phyloP scores from a whole-genome alignment of 73 alveolate species.

The Stentor coeruleus region DNA sequence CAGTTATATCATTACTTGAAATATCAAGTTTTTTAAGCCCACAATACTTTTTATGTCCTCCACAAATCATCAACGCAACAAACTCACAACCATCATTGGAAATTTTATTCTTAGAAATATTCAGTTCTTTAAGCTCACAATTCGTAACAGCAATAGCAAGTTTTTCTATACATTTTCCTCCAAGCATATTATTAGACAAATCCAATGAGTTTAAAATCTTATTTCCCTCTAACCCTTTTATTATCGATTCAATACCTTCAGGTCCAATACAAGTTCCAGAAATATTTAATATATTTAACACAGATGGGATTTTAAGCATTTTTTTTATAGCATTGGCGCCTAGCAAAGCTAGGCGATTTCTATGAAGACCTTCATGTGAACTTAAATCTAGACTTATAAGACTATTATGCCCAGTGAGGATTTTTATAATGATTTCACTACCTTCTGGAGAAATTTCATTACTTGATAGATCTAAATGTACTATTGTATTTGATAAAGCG shows the following conservation, averaged over 20 bases:
- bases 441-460: constrained; percentile 48
- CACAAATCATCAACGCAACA: constrained; percentile 1
- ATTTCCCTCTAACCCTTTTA: constrained; percentile 28
- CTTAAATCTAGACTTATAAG: constrained; percentile 27
- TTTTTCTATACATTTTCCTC: neutral
- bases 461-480: constrained; percentile 40
- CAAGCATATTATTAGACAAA: constrained; percentile 32
- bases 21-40: constrained; percentile 30
- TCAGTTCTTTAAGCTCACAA: neutral
- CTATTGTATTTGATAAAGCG: constrained; percentile 1
- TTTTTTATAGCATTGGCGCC: constrained; percentile 25
- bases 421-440: constrained; percentile 23
- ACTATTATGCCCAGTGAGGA: constrained; percentile 9
- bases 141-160: neutral
- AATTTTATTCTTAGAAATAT: neutral
- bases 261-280: constrained; percentile 33
- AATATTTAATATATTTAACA: constrained; percentile 26
- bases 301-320: constrained; percentile 20
- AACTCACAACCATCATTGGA: constrained; percentile 20
- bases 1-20: constrained; percentile 33
- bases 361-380: constrained; percentile 45
- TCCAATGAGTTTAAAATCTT: constrained; percentile 29
- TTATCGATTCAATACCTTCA: constrained; percentile 34
- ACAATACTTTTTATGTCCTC: constrained; percentile 4
- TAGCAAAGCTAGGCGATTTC: constrained; percentile 34